phyloP scores from a whole-genome alignment of 2,329 filamentous ascomycete genomes.

The Curvularia sp. region DNA sequence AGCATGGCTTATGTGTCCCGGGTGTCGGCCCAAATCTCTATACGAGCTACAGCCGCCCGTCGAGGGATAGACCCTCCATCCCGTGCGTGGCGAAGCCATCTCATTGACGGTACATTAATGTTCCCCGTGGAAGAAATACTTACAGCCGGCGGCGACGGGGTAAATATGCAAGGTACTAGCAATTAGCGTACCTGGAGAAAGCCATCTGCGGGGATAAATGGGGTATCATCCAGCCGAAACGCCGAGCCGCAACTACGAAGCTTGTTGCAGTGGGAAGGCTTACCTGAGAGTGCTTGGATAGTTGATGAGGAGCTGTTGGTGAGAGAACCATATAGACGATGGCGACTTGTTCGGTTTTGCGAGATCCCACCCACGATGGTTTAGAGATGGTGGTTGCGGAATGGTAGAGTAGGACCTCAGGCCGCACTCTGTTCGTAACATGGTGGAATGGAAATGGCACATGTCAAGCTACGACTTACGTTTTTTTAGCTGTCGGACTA shows the following conservation, averaged over 20 bases:
- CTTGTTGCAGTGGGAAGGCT: neutral
- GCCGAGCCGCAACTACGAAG: conserved; percentile 4
- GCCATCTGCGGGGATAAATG: conserved; percentile 6
- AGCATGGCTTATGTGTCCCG: neutral
- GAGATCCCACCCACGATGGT: neutral
- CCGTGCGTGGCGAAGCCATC: conserved; percentile 3
- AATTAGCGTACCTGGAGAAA: neutral
- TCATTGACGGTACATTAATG: conserved; percentile 20
- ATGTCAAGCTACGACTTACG: neutral
- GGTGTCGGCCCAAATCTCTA: neutral
- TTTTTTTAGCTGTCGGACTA: conserved; percentile 4
- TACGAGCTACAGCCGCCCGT: neutral
- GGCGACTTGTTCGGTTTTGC: neutral
- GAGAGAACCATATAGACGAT: neutral
- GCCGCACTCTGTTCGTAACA: neutral
- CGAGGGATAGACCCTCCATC: neutral
- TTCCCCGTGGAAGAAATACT: conserved; percentile 11
- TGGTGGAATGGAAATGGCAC: neutral
- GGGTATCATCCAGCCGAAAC: conserved; percentile 10
- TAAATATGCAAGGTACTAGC: conserved; percentile 19
- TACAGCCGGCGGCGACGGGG: conserved; percentile 1
- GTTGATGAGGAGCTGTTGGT: neutral
- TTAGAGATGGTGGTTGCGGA: neutral
- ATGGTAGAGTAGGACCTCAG: neutral
- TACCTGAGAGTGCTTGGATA: neutral